Conservation (phyloP, 2,329 filamentous ascomycete species). For the Penicillium sp. region DNA sequence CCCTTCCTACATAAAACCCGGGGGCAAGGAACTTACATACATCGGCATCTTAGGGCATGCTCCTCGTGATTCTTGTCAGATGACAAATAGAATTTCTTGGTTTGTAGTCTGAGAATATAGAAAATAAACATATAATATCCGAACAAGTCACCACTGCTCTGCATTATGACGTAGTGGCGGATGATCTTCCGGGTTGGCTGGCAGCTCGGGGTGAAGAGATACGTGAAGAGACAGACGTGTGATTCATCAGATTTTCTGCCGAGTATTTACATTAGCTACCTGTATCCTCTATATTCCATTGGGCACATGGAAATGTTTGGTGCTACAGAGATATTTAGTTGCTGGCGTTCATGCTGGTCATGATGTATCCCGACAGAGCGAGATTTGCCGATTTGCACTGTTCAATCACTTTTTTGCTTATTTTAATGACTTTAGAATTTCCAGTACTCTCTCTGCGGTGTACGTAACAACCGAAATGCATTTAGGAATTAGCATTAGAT, state of each 20-base stretch:
- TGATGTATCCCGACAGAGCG: not conserved
- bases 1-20: too few relatives aligned
- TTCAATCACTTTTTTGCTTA: not conserved
- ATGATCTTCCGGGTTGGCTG: not conserved
- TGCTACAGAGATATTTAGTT: not conserved
- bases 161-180: not conserved
- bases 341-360: not conserved
- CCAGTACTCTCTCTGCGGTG: not conserved
- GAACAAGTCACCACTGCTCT: not conserved
- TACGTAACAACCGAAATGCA: not conserved
- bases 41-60: not conserved
- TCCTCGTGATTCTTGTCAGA: not conserved
- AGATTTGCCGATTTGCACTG: not conserved
- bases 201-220: not conserved
- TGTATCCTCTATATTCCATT: not conserved
- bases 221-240: not conserved
- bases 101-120: too few relatives aligned
- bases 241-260: not conserved
- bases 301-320: not conserved
- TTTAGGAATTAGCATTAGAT: not conserved
- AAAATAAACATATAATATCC: not conserved
- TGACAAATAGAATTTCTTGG: not conserved
- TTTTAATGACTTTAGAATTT: not conserved
- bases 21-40: not conserved
- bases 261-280: not conserved